phyloP scores from a whole-genome alignment of 2,329 filamentous ascomycete genomes.

The Aciculosporium take region DNA sequence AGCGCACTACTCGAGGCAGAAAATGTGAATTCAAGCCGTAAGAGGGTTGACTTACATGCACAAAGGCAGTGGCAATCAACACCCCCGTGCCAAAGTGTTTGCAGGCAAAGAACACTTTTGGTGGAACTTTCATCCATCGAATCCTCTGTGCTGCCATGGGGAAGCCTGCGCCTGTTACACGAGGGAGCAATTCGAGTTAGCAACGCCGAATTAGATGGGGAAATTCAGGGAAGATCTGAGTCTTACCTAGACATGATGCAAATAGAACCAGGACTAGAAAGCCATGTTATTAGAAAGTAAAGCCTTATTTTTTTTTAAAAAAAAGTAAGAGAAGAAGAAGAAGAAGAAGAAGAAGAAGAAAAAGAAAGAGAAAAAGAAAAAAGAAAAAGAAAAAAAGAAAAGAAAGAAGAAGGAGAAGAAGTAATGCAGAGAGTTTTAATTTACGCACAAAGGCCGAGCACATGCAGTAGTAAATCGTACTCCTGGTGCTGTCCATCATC shows the following conservation, averaged over 20 bases:
- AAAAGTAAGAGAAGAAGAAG: neutral
- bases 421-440: too few relatives aligned
- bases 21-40: neutral
- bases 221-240: neutral
- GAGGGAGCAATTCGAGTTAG: neutral
- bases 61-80: slow-evolving; percentile 58
- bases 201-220: neutral
- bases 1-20: too few relatives aligned
- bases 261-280: slow-evolving; percentile 14
- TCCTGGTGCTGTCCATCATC: slow-evolving; percentile 2
- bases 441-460: slow-evolving; percentile 18
- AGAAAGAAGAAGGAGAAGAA: too few relatives aligned
- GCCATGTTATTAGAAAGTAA: neutral
- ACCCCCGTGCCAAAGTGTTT: slow-evolving; percentile 59
- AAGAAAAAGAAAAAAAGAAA: neutral
- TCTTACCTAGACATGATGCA: slow-evolving; percentile 15
- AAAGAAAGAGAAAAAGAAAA: neutral
- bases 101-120: slow-evolving; percentile 44
- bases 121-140: slow-evolving; percentile 42
- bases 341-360: neutral
- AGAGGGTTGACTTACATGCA: slow-evolving; percentile 36
- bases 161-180: slow-evolving; percentile 37
- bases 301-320: neutral
- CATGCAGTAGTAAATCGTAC: slow-evolving; percentile 16
- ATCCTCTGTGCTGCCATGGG: slow-evolving; percentile 41